These are phyloP conservation scores for Zarea fungicola DNA, from an alignment of 2,329 filamentous ascomycete genomes.

Conservation along the genomic window DNA sequence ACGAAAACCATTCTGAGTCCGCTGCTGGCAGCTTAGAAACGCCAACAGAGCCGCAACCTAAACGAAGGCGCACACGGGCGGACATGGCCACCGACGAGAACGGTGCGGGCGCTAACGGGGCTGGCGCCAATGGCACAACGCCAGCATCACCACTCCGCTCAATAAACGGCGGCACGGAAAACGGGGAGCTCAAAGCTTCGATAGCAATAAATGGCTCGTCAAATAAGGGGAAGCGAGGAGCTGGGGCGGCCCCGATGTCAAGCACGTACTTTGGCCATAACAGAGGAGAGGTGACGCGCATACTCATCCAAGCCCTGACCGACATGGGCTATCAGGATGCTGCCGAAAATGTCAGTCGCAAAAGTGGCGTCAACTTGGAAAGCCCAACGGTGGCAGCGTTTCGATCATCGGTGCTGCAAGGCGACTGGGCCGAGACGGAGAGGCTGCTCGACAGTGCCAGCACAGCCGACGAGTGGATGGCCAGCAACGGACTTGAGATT, in stretches of 20 bases:
- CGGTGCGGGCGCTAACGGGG: conserved; percentile 52
- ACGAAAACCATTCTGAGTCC: conserved; percentile 9
- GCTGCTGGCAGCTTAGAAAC: conserved; percentile 15
- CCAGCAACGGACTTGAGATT: conserved; percentile 61
- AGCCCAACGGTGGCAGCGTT: conserved; percentile 83
- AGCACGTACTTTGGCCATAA: conserved; percentile 73
- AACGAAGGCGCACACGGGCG: conserved; percentile 46
- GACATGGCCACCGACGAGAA: conserved; percentile 57
- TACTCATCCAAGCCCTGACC: conserved; percentile 83
- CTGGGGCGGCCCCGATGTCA: conserved; percentile 15
- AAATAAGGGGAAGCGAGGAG: conserved; percentile 23
- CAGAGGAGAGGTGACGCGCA: conserved; percentile 85
- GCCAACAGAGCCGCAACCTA: conserved; percentile 24
- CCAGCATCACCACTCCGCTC: conserved; percentile 21
- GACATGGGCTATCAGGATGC: conserved; percentile 83
- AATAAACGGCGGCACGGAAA: conserved; percentile 29
- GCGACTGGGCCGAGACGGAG: conserved; percentile 84
- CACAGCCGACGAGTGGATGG: conserved; percentile 28
- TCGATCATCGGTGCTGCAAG: conserved; percentile 70
- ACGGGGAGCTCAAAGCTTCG: conserved; percentile 43
- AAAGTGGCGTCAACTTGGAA: conserved; percentile 86
- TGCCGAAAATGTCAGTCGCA: conserved; percentile 66
- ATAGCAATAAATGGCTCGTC: conserved; percentile 52
- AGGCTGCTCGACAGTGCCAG: conserved; percentile 60
- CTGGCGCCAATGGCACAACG: conserved; percentile 39